Evolutionary conservation across 345 rosid species (phyloP).

Genomic region (Eucalyptus pumila): DNA sequence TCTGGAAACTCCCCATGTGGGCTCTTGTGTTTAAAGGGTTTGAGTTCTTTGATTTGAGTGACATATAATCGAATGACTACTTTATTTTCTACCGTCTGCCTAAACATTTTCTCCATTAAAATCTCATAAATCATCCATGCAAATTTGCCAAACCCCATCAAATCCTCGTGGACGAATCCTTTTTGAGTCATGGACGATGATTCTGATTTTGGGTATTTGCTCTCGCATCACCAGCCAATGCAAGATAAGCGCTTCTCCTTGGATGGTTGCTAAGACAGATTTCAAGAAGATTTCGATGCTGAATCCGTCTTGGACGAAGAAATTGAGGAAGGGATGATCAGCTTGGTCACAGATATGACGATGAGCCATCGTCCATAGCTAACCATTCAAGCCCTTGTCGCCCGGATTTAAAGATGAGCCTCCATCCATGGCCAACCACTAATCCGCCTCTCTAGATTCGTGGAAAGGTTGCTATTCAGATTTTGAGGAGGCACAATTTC

Average conservation of each 20-base stretch:
- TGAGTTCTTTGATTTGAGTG: neutral
- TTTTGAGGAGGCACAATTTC: neutral
- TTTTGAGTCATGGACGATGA: neutral
- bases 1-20: neutral
- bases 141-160: neutral
- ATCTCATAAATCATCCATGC: neutral
- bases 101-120: neutral
- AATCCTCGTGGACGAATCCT: neutral
- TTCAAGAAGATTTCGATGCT: neutral
- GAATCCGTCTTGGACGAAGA: neutral
- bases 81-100: accelerated
- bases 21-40: neutral
- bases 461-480: neutral
- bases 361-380: neutral
- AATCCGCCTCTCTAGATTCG: neutral
- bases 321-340: neutral
- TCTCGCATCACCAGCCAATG: neutral
- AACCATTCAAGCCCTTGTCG: neutral
- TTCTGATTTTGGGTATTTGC: neutral
- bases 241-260: neutral
- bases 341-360: neutral
- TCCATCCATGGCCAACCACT: neutral
- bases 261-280: neutral
- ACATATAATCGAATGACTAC: no score
- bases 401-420: neutral